Evolutionary conservation across 2,329 filamentous ascomycete species (phyloP), one percentile per base, ranked within the genome.

Genomic region (Penicillium sp.): DNA sequence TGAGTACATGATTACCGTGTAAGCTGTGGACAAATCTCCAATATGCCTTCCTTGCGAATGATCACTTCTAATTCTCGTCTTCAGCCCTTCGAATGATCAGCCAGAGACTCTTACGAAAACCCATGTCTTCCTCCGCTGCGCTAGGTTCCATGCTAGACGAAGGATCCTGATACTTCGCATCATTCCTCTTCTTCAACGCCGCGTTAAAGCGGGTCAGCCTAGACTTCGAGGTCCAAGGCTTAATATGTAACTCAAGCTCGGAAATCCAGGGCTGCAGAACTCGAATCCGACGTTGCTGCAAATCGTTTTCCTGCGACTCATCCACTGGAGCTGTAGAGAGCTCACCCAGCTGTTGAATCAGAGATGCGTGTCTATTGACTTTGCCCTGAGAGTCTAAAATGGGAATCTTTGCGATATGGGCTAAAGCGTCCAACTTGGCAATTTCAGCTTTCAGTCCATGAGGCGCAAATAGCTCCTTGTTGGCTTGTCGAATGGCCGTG

Each of bases 211-310:
- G 51, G 2, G 55, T 58, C 33, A 68, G 53, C 23, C 46, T 60
- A 2, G 62, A 63, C 45, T 65, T 59, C 0, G 57, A 53, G 15
- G 56, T 60, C 58, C 59, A 62, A 3, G 65, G 59, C 33, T 56
- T 26, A 42, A 56, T 34, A 34, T 63, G 53, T 38, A 65, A 28
- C 10, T 66, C 58, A 15, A 67, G 38, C 23, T 59, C 57, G 3
- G 62, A 61, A 51, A 68, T 65, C 64, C 65, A 68, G 7, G 64
- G 64, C 38, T 57, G 50, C 36, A 68, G 42, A 13, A 58, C 45
- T 5, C 38, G 41, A 13, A 68, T 52, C 7, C 59, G 45, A 24
- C 42, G 55, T 26, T 49, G 48, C 26, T 52, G 49, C 13, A 58
- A 31, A 29, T 59, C 44, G 6, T 56, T 2, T 8, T 61, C 52